These are phyloP conservation scores for Diaporthe caulivora DNA, from an alignment of 2,329 filamentous ascomycete species.

Conservation along the genomic window DNA sequence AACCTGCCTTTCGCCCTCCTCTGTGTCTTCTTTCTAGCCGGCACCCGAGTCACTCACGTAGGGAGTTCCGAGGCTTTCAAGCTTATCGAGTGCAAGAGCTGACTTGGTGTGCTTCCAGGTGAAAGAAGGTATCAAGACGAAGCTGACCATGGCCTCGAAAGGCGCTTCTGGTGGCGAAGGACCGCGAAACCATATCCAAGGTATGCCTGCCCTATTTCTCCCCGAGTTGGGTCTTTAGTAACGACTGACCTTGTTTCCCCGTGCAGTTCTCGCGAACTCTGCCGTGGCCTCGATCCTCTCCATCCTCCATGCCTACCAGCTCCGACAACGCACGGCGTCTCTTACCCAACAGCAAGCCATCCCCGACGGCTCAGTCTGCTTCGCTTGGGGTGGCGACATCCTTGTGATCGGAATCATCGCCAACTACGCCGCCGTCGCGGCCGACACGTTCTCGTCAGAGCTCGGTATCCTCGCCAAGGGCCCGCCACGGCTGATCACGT, in stretches of 20 bases:
- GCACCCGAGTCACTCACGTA: slow-evolving; percentile 87
- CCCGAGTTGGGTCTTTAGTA: neutral
- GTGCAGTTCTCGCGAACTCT: slow-evolving; percentile 83
- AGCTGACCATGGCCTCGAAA: slow-evolving; percentile 81
- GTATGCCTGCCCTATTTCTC: slow-evolving; percentile 47
- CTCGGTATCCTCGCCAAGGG: slow-evolving; percentile 87
- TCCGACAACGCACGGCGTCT: slow-evolving; percentile 59
- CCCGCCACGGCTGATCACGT: slow-evolving; percentile 87
- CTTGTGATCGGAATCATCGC: slow-evolving; percentile 75
- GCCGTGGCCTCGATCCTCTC: slow-evolving; percentile 77
- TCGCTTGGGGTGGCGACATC: slow-evolving; percentile 71
- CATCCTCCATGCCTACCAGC: slow-evolving; percentile 71
- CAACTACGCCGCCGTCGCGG: slow-evolving; percentile 91
- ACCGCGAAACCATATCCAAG: slow-evolving; percentile 86
- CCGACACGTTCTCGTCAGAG: slow-evolving; percentile 96
- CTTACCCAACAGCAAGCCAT: slow-evolving; percentile 40
- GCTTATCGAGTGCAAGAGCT: slow-evolving; percentile 22
- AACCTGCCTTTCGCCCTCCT: slow-evolving; percentile 90
- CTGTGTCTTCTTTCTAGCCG: slow-evolving; percentile 86
- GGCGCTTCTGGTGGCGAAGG: slow-evolving; percentile 84
- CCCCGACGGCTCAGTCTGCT: slow-evolving; percentile 63
- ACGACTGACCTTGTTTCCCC: neutral
- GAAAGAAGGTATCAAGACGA: slow-evolving; percentile 88
- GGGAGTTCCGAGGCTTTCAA: neutral
- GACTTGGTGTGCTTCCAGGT: slow-evolving; percentile 63